phyloP scores from a whole-genome alignment of 2,329 filamentous ascomycete species.

The Cryphonectria parasitica region DNA sequence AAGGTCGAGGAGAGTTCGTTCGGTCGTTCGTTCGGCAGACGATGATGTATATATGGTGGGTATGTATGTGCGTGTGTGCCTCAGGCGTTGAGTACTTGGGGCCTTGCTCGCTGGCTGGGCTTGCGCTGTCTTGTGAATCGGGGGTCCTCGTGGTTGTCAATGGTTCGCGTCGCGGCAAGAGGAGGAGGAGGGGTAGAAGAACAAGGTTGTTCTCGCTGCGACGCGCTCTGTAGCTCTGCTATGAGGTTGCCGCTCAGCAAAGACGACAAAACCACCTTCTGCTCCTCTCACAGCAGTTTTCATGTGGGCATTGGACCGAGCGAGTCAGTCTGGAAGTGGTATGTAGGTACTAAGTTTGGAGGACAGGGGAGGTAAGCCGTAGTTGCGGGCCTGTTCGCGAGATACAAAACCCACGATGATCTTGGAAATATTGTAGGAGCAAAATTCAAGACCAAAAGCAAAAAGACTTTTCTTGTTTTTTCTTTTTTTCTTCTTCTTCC shows the following conservation, averaged over 20 bases:
- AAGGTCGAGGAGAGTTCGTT: too few relatives aligned
- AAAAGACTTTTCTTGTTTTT: too few relatives aligned
- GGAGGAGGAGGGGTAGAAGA: not conserved
- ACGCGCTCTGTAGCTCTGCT: not conserved
- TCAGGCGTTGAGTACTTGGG: not conserved
- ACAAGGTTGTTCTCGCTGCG: not conserved
- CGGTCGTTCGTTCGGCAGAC: not conserved
- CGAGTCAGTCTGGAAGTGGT: not conserved
- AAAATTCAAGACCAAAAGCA: too few relatives aligned
- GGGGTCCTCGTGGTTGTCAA: constrained; percentile 17
- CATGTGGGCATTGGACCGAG: constrained; percentile 6
- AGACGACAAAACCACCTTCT: constrained; percentile 10
- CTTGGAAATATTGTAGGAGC: too few relatives aligned
- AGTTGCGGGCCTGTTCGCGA: not conserved
- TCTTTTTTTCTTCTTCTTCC: too few relatives aligned
- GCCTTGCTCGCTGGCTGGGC: too few relatives aligned
- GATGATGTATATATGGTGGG: not conserved
- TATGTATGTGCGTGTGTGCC: not conserved
- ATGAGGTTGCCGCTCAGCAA: not conserved
- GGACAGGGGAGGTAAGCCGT: not conserved
- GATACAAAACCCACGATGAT: not conserved
- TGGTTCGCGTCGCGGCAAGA: not conserved
- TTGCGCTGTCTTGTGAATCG: not conserved
- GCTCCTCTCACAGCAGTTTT: not conserved
- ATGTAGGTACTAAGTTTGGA: not conserved